Evolutionary conservation across 164 flowering plant genomes (phyloP), one percentile per base, ranked within the genome.

Genomic region (Brasenia schreberi): DNA sequence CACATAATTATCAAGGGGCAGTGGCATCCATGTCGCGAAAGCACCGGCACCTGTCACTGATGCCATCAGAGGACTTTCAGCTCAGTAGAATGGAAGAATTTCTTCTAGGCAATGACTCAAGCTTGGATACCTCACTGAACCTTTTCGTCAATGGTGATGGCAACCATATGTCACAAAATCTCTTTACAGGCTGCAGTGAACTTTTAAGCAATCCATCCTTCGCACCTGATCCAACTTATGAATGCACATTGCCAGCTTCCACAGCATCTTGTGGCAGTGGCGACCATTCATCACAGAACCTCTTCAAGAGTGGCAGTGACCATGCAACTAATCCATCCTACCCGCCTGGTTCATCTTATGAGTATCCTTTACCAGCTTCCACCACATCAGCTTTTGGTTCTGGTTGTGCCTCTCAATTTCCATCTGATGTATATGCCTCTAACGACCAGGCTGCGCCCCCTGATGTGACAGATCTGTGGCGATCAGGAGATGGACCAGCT

Each of bases 11-110:
- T 69, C 73, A 4, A 45, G 60, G 56, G 43, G 56, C 56, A 49
- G 61, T 45, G 62, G 61, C 56, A 66, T 6, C 77, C 67, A 72
- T 65, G 6, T 63, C 43, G 16, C 56, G 49, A 4, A 66, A 49
- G 67, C 70, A 49, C 61, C 65, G 49, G 53, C 59, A 60, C 61
- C 65, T 64, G 14, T 23, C 23, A 12, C 61, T 67, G 4, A 19
- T 43, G 18, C 45, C 65, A 59, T 66, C 67, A 19, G 71, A 73
- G 43, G 56, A 45, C 19, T 43, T 19, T 61, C 58, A 56, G 1
- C 9, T 7, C 9, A 67, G 42, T 18, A 74, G 65, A 49, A 63
- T 62, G 79, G 78, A 65, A 62, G 68, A 70, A 43, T 18, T 69
- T 42, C 45, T 45, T 69, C 14, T 66, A 4, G n/a, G 5, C 7